Base-by-base conservation (phyloP, 2,329 filamentous ascomycete species). In the Madurella fahalii region DNA sequence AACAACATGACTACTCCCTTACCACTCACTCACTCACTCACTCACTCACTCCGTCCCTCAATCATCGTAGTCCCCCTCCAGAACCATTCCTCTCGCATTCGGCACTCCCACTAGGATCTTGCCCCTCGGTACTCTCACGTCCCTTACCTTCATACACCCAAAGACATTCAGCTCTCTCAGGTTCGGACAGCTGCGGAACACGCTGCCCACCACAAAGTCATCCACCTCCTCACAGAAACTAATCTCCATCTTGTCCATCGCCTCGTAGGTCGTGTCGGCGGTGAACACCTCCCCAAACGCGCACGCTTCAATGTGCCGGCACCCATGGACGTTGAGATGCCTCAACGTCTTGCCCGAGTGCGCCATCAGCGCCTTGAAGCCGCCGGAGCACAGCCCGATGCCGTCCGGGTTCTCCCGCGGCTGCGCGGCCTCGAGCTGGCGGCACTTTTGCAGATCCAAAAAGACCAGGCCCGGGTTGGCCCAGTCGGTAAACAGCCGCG, bases 361-460 rank as follows among this genome's bases (percentile, higher is more conserved):
- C 0, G 75, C 73, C 89, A 96, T 96, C 42, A 96, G 72, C 0
- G 90, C 89, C 60, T 79, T 75, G 72, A 97, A 93, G 0, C 88
- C 91, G 5, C 80, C 72, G 0, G 84, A 86, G 50, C 86, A 90
- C 32, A 96, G 77, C 1, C 92, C 93, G 43, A 93, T 73, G 20
- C 80, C 77, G 53, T 84, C 73, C 0, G 82, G 79, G 45, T 85
- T 85, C 4, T 84, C 82, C 18, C 85, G 80, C 0, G 90, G 86
- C 25, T 81, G 81, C 47, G 76, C 73, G 55, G 89, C 83, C 67
- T 96, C 89, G 34, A 95, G 68, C 63, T 90, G 83, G 16, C 92
- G 87, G 56, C 86, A 91, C 58, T 86, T 85, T 63, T 87, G 85
- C 15, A 97, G 70, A 68, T 96, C 90, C 51, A 91, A 71, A 60